These are phyloP conservation scores for Alternaria longipes DNA, from an alignment of 2,329 filamentous ascomycete genomes.

Conservation along the genomic window DNA sequence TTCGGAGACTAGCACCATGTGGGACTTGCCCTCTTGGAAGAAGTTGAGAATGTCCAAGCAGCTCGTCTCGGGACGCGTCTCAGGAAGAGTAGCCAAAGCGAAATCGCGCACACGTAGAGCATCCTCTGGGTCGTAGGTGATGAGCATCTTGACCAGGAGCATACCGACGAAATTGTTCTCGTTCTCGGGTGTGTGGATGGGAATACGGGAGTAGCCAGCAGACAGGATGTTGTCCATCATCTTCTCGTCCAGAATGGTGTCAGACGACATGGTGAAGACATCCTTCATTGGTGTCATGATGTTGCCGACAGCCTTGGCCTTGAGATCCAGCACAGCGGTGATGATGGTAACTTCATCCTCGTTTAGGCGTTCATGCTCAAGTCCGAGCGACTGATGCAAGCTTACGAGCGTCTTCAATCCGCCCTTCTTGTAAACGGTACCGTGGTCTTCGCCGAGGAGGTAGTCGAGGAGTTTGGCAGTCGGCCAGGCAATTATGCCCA, in stretches of 20 bases:
- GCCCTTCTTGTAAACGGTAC: conserved; percentile 97
- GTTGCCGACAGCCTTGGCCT: conserved; percentile 91
- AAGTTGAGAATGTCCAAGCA: conserved; percentile 99
- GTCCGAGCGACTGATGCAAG: conserved; percentile 88
- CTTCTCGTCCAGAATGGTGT: conserved; percentile 88
- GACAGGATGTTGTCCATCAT: conserved; percentile 95
- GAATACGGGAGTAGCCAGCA: conserved; percentile 94
- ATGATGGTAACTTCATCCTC: conserved; percentile 99
- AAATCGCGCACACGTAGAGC: conserved; percentile 87
- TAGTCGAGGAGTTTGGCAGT: conserved; percentile 95
- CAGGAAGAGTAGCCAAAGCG: conserved; percentile 89
- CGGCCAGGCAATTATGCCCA: conserved; percentile 90
- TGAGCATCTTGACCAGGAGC: conserved; percentile 97
- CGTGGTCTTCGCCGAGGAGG: conserved; percentile 92
- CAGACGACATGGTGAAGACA: conserved; percentile 95
- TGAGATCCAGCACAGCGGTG: conserved; percentile 92
- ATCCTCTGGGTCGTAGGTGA: conserved; percentile 98
- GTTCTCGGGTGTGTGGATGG: conserved; percentile 88
- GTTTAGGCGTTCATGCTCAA: conserved; percentile 85
- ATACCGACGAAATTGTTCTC: conserved; percentile 92
- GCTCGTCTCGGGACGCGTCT: conserved; percentile 93
- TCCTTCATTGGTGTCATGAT: conserved; percentile 99
- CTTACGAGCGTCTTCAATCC: conserved; percentile 96
- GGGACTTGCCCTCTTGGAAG: conserved; percentile 98
- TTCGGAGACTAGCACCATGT: conserved; percentile 97